Evolutionary conservation across 1,139 yeast species (phyloP).

Genomic region (Nakaseomyces nivariensis): DNA sequence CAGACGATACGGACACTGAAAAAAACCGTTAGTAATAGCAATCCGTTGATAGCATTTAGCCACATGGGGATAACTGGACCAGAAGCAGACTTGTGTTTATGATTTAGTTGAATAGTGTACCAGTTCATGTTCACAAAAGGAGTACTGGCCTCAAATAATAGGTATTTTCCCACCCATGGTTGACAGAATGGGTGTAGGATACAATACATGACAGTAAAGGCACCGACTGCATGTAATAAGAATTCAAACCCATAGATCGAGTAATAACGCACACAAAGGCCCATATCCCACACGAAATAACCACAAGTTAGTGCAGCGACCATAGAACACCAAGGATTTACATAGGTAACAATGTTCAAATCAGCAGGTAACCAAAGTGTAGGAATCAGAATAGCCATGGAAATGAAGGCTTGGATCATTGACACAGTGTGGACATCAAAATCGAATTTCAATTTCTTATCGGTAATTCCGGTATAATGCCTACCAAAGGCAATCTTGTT

Average conservation of each 20-base stretch:
- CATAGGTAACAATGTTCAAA: conserved; percentile 31
- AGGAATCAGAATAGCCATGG: conserved; percentile 37
- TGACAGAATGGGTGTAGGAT: conserved; percentile 63
- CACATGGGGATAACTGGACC: conserved; percentile 40
- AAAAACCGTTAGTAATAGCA: conserved; percentile 58
- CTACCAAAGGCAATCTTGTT: conserved; percentile 40
- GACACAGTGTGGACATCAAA: conserved; percentile 88
- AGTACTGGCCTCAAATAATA: conserved; percentile 81
- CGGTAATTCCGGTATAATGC: conserved; percentile 38
- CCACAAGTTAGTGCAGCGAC: conserved; percentile 67
- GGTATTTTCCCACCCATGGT: conserved; percentile 75
- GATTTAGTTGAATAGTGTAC: conserved; percentile 72
- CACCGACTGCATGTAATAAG: conserved; percentile 61
- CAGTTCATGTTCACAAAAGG: conserved; percentile 92
- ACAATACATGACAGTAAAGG: conserved; percentile 45
- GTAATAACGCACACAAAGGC: conserved; percentile 52
- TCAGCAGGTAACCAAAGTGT: conserved; percentile 18
- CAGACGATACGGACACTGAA: conserved; percentile 73
- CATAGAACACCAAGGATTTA: conserved; percentile 67
- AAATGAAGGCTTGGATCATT: conserved; percentile 60
- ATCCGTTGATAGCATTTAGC: conserved; percentile 58
- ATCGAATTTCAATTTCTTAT: conserved; percentile 42
- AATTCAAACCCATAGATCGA: conserved; percentile 73
- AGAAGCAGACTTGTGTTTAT: conserved; percentile 12
- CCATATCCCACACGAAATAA: conserved; percentile 83